Base-by-base conservation (phyloP, 2,329 filamentous ascomycete genomes). In the Neoarthrinium moseri region DNA sequence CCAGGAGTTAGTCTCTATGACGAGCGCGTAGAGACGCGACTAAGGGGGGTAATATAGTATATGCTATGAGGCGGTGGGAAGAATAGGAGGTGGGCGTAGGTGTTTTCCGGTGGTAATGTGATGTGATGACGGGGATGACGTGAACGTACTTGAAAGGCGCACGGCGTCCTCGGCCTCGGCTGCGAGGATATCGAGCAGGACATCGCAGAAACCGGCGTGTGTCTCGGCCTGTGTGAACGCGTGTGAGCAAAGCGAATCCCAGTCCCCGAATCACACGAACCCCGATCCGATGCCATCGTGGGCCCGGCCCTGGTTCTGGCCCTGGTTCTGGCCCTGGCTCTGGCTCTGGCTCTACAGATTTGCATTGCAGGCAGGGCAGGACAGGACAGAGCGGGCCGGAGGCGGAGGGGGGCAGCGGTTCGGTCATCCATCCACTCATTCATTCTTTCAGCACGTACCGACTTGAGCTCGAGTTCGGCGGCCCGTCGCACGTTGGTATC, bases 111-210 rank as follows among this genome's bases (percentile, higher is more conserved):
- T n/a, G n/a, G n/a, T n/a, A n/a, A n/a, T n/a, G n/a, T n/a, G n/a
- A n/a, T n/a, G n/a, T n/a, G n/a, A n/a, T n/a, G n/a, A n/a, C n/a
- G n/a, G n/a, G n/a, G n/a, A n/a, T n/a, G n/a, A n/a, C n/a, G n/a
- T n/a, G n/a, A n/a, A 74, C 84, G 63, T 87, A 97, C 92, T 89
- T 51, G 92, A 92, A 47, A 96, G 79, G 62, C 91, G 87, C 57
- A 96, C 83, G 53, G 86, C 86, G 60, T 83, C 78, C 58, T 95
- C 88, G 70, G 91, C 87, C 71, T 99, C 94, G 51, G 81, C 80
- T 72, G 95, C 87, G 58, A 97, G 77, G 61, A 99, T 91, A 65
- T 95, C 89, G 61, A 96, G 78, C 52, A 97, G 83, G 58, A 89
- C 89, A 68, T 94, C 89, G 65, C 89, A 86, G 69, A 99, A 97